A percentile compares a stretch with the other conserved stretches of the same genome.
Conservation (phyloP, 2,329 filamentous ascomycete genomes). For the Exophiala spinifera region DNA sequence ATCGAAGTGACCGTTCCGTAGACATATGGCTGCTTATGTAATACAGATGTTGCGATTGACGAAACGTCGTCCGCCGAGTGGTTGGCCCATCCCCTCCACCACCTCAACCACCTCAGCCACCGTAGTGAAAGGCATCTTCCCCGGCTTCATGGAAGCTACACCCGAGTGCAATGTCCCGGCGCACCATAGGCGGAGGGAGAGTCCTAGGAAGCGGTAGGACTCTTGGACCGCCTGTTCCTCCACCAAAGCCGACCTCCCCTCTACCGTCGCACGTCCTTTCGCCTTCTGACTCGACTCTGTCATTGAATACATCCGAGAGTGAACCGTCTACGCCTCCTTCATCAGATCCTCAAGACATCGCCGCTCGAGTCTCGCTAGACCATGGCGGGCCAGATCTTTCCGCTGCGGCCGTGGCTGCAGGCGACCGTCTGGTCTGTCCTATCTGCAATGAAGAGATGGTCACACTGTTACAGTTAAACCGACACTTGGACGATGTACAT, state of each 20-base stretch:
- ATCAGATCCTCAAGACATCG: conserved; percentile 72
- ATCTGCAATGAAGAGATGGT: conserved; percentile 99
- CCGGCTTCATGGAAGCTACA: conserved; percentile 31
- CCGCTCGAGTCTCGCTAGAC: conserved; percentile 73
- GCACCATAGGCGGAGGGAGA: conserved; percentile 88
- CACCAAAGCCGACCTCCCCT: conserved; percentile 40
- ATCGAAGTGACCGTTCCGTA: no score
- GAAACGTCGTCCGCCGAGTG: conserved; percentile 5
- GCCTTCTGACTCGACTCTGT: conserved; percentile 70
- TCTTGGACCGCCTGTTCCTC: conserved; percentile 62
- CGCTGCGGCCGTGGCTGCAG: conserved; percentile 53
- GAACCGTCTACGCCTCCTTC: conserved; percentile 71
- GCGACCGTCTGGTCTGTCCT: conserved; percentile 78
- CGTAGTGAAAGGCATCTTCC: conserved; percentile 7
- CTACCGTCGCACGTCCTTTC: conserved; percentile 51
- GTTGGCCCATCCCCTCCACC: not conserved
- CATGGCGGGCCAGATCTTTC: conserved; percentile 52
- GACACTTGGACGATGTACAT: conserved; percentile 83
- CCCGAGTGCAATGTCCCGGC: conserved; percentile 64
- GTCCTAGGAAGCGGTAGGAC: conserved; percentile 83
- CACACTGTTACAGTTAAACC: conserved; percentile 88
- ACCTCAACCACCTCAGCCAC: not conserved
- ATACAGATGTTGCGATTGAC: not conserved
- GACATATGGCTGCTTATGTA: not conserved
- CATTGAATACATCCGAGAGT: conserved; percentile 51